Base-by-base conservation (phyloP, 139 green algal genomes). In the Chlorella sp. region DNA sequence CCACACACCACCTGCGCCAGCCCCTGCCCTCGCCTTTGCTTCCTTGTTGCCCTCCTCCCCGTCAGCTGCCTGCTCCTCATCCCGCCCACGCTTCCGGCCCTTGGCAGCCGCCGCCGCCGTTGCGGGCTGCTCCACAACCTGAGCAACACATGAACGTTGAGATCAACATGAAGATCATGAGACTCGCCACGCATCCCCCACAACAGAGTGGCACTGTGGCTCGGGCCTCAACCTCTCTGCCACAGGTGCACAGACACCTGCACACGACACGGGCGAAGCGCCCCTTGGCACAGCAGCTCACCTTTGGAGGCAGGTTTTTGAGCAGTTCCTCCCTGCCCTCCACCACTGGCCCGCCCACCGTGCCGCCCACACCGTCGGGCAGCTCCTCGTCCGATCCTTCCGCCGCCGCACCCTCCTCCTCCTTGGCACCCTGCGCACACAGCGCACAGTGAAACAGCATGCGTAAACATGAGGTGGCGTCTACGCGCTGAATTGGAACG, bases 351-450 rank as follows among this genome's bases (percentile, higher is more conserved):
- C 65, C 62, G 42, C 65, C 64, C 31, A 33, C 61, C 36, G 69
- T 77, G 26, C 63, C 72, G 30, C 72, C 72, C 36, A 77, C 49
- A 26, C 72, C 72, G 36, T 77, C 72, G 20, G 62, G 30, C 42
- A 77, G 62, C 62, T 72, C 72, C 23, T 67, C 62, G 62, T 72
- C 66, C 62, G 35, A 67, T 30, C 29, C 33, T 5, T 72, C 63
- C 5, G 31, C 51, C 5, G 36, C 67, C 5, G 63, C 59, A 36
- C 69, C 34, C 3, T 50, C 35, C 6, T 61, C 6, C 32, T 69
- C 33, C 2, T 50, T 30, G 51, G 6, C 5, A 29, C 17, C 55
- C 55, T 63, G 55, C 55, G 17, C 17, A 63, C 23, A 63, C 55
- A n/a, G 14, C n/a, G n/a, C n/a, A n/a, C n/a, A n/a, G n/a, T n/a